Conservation (phyloP, 2,329 filamentous ascomycete species). For the Exophiala calicioides region DNA sequence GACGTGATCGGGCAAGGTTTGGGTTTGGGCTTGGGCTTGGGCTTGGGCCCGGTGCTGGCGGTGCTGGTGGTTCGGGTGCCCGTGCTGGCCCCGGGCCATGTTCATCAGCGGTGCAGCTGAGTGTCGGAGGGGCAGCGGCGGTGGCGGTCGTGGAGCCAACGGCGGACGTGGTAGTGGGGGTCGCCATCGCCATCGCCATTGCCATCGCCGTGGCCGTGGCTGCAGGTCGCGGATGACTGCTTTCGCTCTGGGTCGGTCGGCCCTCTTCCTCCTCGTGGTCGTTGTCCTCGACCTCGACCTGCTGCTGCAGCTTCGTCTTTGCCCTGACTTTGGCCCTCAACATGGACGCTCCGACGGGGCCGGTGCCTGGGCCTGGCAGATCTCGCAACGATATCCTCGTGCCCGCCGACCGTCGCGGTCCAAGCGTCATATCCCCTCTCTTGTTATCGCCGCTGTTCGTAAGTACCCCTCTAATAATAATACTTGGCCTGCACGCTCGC, state of each 20-base stretch:
- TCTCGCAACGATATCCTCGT: slow-evolving; percentile 19
- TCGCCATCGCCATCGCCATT: no score
- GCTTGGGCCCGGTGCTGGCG: neutral
- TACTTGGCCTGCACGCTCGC: no score
- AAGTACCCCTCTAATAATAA: no score
- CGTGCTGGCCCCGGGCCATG: slow-evolving; percentile 3
- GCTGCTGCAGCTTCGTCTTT: slow-evolving; percentile 15
- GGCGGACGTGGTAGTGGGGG: slow-evolving; percentile 3
- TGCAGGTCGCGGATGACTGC: slow-evolving; percentile 12
- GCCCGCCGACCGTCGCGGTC: slow-evolving; percentile 13
- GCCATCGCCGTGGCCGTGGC: no score
- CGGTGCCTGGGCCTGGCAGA: slow-evolving; percentile 12
- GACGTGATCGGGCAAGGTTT: no score
- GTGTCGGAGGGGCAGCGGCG: slow-evolving; percentile 1
- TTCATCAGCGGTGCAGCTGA: no score
- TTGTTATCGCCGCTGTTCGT: neutral
- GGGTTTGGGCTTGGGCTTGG: neutral
- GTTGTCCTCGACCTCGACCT: neutral
- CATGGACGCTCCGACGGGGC: slow-evolving; percentile 11
- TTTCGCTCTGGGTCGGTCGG: no score
- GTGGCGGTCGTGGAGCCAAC: neutral
- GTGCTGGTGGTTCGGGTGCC: no score
- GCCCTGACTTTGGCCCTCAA: slow-evolving; percentile 14
- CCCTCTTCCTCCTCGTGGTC: no score
- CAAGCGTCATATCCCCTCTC: slow-evolving; percentile 18